Evolutionary conservation across 352 stramenopile species (phyloP).

Genomic region (Phytophthora hybrid): DNA sequence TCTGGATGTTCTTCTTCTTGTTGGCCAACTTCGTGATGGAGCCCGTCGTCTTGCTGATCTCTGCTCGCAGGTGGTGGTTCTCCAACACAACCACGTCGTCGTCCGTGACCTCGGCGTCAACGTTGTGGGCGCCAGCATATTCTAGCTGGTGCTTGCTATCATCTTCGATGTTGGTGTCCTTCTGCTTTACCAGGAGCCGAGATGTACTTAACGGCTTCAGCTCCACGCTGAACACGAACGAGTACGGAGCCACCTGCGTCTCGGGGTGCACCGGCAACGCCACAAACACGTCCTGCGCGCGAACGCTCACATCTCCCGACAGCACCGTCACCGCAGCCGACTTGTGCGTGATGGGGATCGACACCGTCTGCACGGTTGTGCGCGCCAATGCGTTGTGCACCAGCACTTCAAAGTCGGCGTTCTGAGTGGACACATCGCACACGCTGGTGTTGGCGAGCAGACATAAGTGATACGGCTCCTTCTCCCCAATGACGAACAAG

Average conservation of each 20-base stretch:
- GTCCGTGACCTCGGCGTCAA: not conserved
- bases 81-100: constrained; percentile 61
- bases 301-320: constrained; percentile 46
- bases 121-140: not conserved
- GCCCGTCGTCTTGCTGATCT: constrained; percentile 62
- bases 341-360: constrained; percentile 63
- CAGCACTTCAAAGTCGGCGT: constrained; percentile 72
- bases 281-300: constrained; percentile 56
- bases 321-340: constrained; percentile 50
- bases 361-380: constrained; percentile 66
- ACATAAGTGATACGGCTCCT: constrained; percentile 73
- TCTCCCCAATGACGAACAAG: constrained; percentile 79
- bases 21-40: constrained; percentile 70
- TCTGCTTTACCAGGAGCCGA: constrained; percentile 65
- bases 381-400: constrained; percentile 76
- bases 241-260: constrained; percentile 61
- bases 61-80: constrained; percentile 64
- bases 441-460: constrained; percentile 92
- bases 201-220: constrained; percentile 60
- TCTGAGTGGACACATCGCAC: constrained; percentile 83
- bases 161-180: constrained; percentile 1
- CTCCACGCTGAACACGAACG: constrained; percentile 72
- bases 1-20: constrained; percentile 75
- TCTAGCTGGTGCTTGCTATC: not conserved
- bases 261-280: constrained; percentile 63